phyloP scores from a whole-genome alignment of 352 stramenopile genomes.

The Phytophthora cryptogea region DNA sequence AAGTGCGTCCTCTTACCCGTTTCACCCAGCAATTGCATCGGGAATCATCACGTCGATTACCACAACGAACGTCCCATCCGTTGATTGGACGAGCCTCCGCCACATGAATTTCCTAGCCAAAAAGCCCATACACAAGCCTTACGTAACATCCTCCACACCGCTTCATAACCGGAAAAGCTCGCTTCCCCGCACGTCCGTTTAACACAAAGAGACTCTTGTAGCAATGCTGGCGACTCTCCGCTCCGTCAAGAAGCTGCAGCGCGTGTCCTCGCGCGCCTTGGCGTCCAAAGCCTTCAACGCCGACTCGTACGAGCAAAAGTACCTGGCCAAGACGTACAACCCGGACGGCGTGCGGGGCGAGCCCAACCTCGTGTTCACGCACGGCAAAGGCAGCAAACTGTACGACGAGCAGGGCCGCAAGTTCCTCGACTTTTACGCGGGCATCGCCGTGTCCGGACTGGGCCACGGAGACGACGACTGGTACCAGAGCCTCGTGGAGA shows the following conservation, averaged over 20 bases:
- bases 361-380: constrained; percentile 72
- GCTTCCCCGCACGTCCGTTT: background rate
- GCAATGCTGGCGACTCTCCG: constrained; percentile 29
- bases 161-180: constrained; percentile 28
- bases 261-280: constrained; percentile 28
- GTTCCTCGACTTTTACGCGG: constrained; percentile 94
- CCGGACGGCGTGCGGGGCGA: constrained; percentile 70
- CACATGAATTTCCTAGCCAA: constrained; percentile 22
- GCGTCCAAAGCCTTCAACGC: constrained; percentile 46
- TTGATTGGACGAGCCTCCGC: constrained; percentile 29
- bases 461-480: constrained; percentile 92
- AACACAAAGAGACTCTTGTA: constrained; percentile 3
- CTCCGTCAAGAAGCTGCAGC: constrained; percentile 23
- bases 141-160: constrained; percentile 1
- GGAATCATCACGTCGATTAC: constrained; percentile 26
- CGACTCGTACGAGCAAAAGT: constrained; percentile 79
- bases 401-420: constrained; percentile 85
- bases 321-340: constrained; percentile 87
- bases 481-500: constrained; percentile 68
- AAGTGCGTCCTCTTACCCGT: background rate
- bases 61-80: constrained; percentile 21
- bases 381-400: constrained; percentile 92
- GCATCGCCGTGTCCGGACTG: constrained; percentile 90
- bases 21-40: background rate
- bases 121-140: background rate